phyloP scores from a whole-genome alignment of 2,329 filamentous ascomycete genomes.

The Cryphonectria naterciae region DNA sequence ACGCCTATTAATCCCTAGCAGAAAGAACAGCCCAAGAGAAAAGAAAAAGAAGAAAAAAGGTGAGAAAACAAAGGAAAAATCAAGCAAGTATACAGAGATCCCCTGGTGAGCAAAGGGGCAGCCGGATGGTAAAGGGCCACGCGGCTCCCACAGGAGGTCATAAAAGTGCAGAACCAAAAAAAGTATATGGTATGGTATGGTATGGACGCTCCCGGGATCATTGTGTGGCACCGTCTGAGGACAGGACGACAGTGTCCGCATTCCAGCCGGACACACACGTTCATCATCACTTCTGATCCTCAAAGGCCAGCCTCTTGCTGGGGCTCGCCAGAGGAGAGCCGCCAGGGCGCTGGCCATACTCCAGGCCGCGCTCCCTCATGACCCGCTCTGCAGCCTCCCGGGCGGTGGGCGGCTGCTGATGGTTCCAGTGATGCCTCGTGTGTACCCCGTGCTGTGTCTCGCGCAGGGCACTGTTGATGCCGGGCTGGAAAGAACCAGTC shows the following conservation, averaged over 20 bases:
- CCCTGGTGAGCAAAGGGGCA: not conserved
- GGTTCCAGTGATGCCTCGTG: slow-evolving; percentile 35
- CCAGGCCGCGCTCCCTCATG: slow-evolving; percentile 59
- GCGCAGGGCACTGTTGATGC: slow-evolving; percentile 43
- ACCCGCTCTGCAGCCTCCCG: slow-evolving; percentile 68
- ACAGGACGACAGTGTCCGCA: not conserved
- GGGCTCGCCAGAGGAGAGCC: slow-evolving; percentile 48
- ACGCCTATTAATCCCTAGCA: not conserved
- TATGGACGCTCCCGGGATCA: not conserved
- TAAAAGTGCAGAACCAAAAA: not conserved
- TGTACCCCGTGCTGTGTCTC: slow-evolving; percentile 37
- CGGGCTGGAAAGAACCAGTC: slow-evolving; percentile 39
- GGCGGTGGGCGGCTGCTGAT: slow-evolving; percentile 36
- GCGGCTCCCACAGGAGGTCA: not conserved
- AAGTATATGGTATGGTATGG: not conserved
- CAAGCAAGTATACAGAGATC: not conserved
- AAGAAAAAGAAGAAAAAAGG: not conserved
- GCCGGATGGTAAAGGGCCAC: not conserved
- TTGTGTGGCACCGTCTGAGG: not conserved
- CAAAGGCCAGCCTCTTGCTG: slow-evolving; percentile 62
- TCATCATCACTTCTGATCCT: slow-evolving; percentile 47
- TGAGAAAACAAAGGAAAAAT: not conserved
- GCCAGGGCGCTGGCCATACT: slow-evolving; percentile 51
- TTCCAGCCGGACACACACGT: not conserved
- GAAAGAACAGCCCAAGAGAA: not conserved